Evolutionary conservation across 768 basidiomycete genomes (phyloP), one percentile per base, ranked within the genome.

Genomic region (Mycena alexandri): DNA sequence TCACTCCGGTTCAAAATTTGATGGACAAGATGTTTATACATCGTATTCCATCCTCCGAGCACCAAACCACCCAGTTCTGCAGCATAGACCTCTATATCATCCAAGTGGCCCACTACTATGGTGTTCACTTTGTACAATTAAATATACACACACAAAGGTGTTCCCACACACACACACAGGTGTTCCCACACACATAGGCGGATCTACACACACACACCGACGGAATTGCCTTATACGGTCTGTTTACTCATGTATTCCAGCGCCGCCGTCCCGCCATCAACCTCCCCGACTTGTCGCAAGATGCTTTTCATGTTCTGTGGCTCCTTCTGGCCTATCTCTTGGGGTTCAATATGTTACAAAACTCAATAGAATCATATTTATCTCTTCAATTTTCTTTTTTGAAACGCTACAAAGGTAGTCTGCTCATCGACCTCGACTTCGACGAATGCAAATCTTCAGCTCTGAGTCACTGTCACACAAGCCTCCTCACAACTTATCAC

Each of bases 121-220:
- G 29, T 22, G 61, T 52, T 63, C 61, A 52, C 51, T 54, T 54
- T 63, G 61, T 63, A 63, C 61, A n/a, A 63, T 54, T 54, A 54
- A 63, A 46, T 60, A 43, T 22, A n/a, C n/a, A n/a, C n/a, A n/a
- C n/a, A n/a, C n/a, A n/a, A n/a, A n/a, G n/a, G n/a, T n/a, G n/a
- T n/a, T n/a, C n/a, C n/a, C n/a, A n/a, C 13, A 7, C 58, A 22
- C 61, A 47, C 61, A 42, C 42, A 62, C 14, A 42, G 10, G 5
- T 33, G 3, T 22, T 55, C 56, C 29, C 61, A 62, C 61, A 62
- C 61, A 53, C 51, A 51, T 9, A 38, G 16, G 22, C 3, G 9
- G 17, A 2, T 33, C 53, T 42, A 33, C 61, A 53, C 61, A 62
- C 60, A 61, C 60, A 52, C 16, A 19, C 1, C 5, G 24, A n/a